Base-by-base conservation (phyloP, 768 basidiomycete genomes). In the Trametes cinnabarina region DNA sequence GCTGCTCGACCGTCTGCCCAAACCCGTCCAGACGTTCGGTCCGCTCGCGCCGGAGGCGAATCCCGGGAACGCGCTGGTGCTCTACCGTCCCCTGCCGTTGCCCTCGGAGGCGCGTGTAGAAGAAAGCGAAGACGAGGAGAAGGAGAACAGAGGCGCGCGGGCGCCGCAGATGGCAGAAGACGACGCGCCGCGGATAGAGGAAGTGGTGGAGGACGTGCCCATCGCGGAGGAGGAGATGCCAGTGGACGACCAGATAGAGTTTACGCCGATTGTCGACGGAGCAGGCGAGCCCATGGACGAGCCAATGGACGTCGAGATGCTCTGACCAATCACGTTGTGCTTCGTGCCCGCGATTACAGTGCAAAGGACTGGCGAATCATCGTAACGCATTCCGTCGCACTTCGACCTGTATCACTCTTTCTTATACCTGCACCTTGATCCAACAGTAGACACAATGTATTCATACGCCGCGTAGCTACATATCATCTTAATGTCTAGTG, bases 251-350 rank as follows among this genome's bases (percentile, higher is more conserved):
- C 48, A 56, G 54, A 62, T 60, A 49, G 48, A 51, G 52, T 53
- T 48, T 44, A 50, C 55, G 26, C 51, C 57, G 42, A 58, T 64
- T 42, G 51, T 49, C 20, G 44, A 23, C 22, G 40, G 51, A 19
- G 55, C 43, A 35, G 42, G 20, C 47, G 50, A 61, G 22, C 35
- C 47, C 14, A 55, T 55, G 40, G 68, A 71, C 58, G 65, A 66
- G 55, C 60, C 66, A 56, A 68, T 68, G 69, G 70, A 68, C 51
- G 59, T 69, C 42, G 65, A 69, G 59, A 55, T 60, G 50, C 51
- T 66, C 20, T 57, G 53, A 57, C 60, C 60, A 56, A 53, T 61
- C 60, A 39, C n/a, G 19, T 39, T 30, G 19, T 44, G n/a, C 42
- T 32, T 2, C 30, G n/a, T 32, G 30, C 30, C 12, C 30, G 30